Evolutionary conservation across 148 eudicot genomes (phyloP), one percentile per base, ranked within the genome.

Genomic region (Vaccinium darrowii): DNA sequence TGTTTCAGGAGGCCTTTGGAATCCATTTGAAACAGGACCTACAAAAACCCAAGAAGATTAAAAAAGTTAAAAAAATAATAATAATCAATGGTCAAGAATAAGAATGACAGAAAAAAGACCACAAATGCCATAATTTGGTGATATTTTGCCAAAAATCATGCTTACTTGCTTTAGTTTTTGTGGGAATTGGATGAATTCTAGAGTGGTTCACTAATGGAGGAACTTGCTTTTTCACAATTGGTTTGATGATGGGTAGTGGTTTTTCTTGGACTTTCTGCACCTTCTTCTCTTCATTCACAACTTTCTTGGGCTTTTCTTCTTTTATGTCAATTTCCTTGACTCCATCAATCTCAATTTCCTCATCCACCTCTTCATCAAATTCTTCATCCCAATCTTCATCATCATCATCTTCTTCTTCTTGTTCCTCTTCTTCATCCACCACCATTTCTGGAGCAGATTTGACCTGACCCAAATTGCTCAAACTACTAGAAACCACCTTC

Each of bases 131-230:
- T 1, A 30, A 80, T 83, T 65, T 23, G 23, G 63, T 58, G 58
- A 27, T 1, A 49, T 73, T 9, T 8, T 14, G 11, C 3, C 3
- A n/a, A 11, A 1, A 23, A 47, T 74, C 3, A 77, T 7, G 69
- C 87, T 86, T 84, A 89, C 93, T 83, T 81, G 91, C 51, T 85
- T 85, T 89, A 72, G 78, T 84, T 88, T 86, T 91, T 39, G 87
- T 25, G 74, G 91, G 89, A 81, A 47, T 79, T 75, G 88, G 81
- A 83, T 67, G 82, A 81, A 36, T 72, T 83, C 84, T 88, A 1
- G 90, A 75, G 16, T 86, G 80, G 52, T 86, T 87, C 25, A 84
- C 79, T 63, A 82, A 16, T 79, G 89, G 50, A 81, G 89, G 82
- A 58, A 81, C 67, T 52, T 89, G 90, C 81, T 87, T 88, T 67